Evolutionary conservation across 805 yeast species (phyloP).

Genomic region (Kregervanrija pseudodelftensis): DNA sequence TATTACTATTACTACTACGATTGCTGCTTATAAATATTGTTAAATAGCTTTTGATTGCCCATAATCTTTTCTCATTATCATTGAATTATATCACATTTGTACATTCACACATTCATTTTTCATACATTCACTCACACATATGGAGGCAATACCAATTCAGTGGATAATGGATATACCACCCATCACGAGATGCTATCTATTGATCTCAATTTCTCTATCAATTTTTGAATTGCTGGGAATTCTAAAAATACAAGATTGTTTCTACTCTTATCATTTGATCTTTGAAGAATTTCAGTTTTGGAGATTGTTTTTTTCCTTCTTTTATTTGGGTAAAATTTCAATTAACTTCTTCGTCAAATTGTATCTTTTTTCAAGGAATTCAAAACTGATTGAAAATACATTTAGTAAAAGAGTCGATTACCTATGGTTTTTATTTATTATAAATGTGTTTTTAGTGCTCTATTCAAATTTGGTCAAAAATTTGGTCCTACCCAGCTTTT

Average conservation of each 20-base stretch:
- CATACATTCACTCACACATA: constrained; percentile 4
- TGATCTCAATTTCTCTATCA: constrained; percentile 28
- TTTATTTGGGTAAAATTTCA: constrained; percentile 35
- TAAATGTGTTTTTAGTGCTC: constrained; percentile 24
- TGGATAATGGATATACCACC: constrained; percentile 39
- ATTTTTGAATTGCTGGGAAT: constrained; percentile 28
- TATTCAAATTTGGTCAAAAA: constrained; percentile 23
- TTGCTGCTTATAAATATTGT: too few relatives aligned
- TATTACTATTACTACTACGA: too few relatives aligned
- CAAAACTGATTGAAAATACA: constrained; percentile 33
- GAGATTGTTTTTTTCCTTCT: constrained; percentile 31
- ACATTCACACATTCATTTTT: not conserved
- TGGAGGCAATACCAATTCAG: constrained; percentile 33
- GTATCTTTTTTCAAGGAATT: constrained; percentile 31
- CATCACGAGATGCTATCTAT: constrained; percentile 34
- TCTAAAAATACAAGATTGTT: constrained; percentile 25
- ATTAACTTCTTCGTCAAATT: constrained; percentile 28
- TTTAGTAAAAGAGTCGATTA: constrained; percentile 28
- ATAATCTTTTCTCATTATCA: too few relatives aligned
- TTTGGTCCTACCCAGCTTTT: constrained; percentile 31
- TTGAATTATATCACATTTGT: not conserved
- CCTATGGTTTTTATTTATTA: constrained; percentile 31
- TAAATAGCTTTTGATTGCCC: too few relatives aligned
- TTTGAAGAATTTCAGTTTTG: constrained; percentile 32
- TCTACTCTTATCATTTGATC: constrained; percentile 31